A percentile compares a stretch with the other conserved stretches of the same genome.
phyloP scores from a whole-genome alignment of 306 rosid genomes.

The Lablab purpureus region DNA sequence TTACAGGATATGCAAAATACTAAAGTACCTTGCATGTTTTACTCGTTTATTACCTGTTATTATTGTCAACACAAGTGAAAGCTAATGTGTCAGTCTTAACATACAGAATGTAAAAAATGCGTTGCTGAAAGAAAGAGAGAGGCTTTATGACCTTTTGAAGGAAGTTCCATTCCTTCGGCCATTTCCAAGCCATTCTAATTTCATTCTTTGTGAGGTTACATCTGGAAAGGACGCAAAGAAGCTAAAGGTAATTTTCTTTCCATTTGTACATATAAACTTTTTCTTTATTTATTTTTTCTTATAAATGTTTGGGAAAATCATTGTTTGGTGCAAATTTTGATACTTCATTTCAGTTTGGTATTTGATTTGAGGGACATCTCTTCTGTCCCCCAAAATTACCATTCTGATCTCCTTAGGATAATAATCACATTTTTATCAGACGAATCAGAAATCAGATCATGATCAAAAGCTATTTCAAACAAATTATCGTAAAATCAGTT shows the following conservation, averaged over 20 bases:
- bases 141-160: conserved; percentile 74
- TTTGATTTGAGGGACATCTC: background rate
- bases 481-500: too few relatives aligned
- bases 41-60: background rate
- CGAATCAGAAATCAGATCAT: too few relatives aligned
- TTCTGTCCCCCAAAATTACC: conserved; percentile 1
- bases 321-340: background rate
- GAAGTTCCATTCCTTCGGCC: conserved; percentile 81
- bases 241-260: conserved; percentile 70
- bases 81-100: conserved; percentile 49
- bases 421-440: background rate
- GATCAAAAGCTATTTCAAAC: too few relatives aligned
- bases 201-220: conserved; percentile 91
- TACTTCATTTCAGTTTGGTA: background rate
- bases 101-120: conserved; percentile 82
- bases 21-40: background rate
- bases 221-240: conserved; percentile 87
- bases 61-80: conserved; percentile 17
- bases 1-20: conserved; percentile 7
- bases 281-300: background rate
- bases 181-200: conserved; percentile 90
- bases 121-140: conserved; percentile 78
- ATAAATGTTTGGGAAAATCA: background rate
- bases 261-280: background rate
- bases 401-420: background rate